Percentiles rank a stretch among this genome's conserved stretches.
Evolutionary conservation across 306 rosid species (phyloP).

Genomic region (Leucaena leucocephala): DNA sequence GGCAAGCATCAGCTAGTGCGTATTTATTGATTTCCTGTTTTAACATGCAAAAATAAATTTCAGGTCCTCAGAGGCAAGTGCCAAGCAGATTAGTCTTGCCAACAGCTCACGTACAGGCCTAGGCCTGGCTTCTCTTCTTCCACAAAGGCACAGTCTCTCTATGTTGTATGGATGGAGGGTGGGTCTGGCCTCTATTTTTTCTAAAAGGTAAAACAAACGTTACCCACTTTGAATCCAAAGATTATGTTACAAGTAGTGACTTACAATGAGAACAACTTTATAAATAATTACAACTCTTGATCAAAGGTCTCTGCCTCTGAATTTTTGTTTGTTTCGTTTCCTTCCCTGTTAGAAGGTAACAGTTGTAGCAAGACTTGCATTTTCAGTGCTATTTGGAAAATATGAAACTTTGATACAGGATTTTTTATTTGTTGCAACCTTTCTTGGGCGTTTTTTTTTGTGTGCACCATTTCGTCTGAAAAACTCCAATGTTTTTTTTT

Average conservation of each 20-base stretch:
- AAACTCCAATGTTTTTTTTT: too few relatives aligned
- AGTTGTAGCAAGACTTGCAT: neutral
- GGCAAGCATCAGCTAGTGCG: neutral
- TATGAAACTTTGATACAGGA: neutral
- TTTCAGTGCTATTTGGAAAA: neutral
- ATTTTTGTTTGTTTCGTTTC: slow-evolving; percentile 20
- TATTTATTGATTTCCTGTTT: slow-evolving; percentile 13
- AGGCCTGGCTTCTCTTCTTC: slow-evolving; percentile 56
- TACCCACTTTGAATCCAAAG: slow-evolving; percentile 20
- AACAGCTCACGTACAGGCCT: slow-evolving; percentile 44
- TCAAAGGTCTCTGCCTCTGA: neutral
- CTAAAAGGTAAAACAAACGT: slow-evolving; percentile 46
- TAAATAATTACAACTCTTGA: neutral
- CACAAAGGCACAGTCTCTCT: slow-evolving; percentile 61
- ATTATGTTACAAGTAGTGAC: slow-evolving; percentile 23
- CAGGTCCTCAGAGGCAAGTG: slow-evolving; percentile 53
- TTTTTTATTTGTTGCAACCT: neutral
- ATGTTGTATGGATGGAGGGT: slow-evolving; percentile 85
- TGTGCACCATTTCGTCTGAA: too few relatives aligned
- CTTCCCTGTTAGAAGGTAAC: slow-evolving; percentile 1
- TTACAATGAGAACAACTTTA: slow-evolving; percentile 31
- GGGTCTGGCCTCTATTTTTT: slow-evolving; percentile 71
- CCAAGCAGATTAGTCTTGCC: slow-evolving; percentile 44
- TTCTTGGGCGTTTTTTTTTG: neutral
- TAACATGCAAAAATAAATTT: slow-evolving; percentile 32